Conservation (phyloP, 768 basidiomycete genomes). For the Boletus tomentosulus region DNA sequence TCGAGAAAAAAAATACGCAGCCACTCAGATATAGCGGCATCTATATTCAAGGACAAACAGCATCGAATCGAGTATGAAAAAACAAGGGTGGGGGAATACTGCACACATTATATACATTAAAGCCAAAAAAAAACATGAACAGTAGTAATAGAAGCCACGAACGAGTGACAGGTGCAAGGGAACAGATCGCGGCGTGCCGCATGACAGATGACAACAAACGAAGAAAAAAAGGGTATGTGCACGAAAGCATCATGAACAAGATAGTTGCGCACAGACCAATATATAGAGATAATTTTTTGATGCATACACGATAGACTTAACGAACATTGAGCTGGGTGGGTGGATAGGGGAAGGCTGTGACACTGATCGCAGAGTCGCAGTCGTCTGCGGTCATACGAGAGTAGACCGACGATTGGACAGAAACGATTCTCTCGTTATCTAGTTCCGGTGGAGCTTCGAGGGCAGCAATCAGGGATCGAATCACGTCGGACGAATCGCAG, state of each 20-base stretch:
- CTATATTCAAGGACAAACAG: not conserved
- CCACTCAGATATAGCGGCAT: not conserved
- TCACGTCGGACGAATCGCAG: slow-evolving; percentile 33
- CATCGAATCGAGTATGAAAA: not conserved
- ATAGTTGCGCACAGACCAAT: slow-evolving; percentile 7
- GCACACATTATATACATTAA: not conserved
- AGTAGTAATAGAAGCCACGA: not conserved
- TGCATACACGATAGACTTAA: slow-evolving; percentile 1
- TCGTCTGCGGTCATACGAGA: slow-evolving; percentile 28
- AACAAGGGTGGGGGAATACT: not conserved
- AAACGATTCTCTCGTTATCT: slow-evolving; percentile 47
- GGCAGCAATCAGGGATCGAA: slow-evolving; percentile 66
- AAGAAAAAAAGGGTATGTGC: slow-evolving; percentile 11
- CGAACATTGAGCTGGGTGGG: slow-evolving; percentile 15
- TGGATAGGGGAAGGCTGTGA: slow-evolving; percentile 30
- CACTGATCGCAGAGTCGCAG: slow-evolving; percentile 23
- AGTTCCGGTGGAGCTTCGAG: slow-evolving; percentile 48
- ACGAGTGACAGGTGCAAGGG: slow-evolving; percentile 4
- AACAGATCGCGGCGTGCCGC: slow-evolving; percentile 6
- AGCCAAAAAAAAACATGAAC: not conserved
- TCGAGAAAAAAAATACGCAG: no score
- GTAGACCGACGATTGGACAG: slow-evolving; percentile 50
- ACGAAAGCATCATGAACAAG: slow-evolving; percentile 2
- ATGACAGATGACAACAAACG: slow-evolving; percentile 6
- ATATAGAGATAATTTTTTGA: not conserved